Evolutionary conservation across 257 asterid species (phyloP).

Genomic region (Przewalskia tangutica): DNA sequence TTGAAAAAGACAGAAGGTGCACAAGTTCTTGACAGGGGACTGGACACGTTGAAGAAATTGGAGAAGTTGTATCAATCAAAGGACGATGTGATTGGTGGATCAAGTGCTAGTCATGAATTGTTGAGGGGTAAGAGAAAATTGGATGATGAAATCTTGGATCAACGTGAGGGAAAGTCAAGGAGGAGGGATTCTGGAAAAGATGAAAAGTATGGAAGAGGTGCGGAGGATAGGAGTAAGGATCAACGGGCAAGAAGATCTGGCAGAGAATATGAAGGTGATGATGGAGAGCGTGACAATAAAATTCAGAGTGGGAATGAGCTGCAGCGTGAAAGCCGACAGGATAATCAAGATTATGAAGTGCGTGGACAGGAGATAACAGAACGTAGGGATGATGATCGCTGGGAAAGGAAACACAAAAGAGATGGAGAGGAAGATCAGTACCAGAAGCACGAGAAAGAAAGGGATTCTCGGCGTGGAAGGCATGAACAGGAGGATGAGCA

Average conservation of each 20-base stretch:
- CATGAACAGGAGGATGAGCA: slow-evolving; percentile 21
- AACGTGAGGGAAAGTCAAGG: slow-evolving; percentile 34
- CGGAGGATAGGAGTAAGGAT: slow-evolving; percentile 18
- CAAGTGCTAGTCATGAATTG: slow-evolving; percentile 22
- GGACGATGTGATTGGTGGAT: slow-evolving; percentile 25
- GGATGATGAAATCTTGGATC: slow-evolving; percentile 23
- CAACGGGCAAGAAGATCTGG: slow-evolving; percentile 10
- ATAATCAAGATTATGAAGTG: slow-evolving; percentile 22
- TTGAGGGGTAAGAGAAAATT: slow-evolving; percentile 30
- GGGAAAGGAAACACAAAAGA: slow-evolving; percentile 42
- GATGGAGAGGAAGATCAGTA: slow-evolving; percentile 41
- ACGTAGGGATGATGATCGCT: slow-evolving; percentile 29
- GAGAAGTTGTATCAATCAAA: slow-evolving; percentile 35
- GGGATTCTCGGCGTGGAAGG: slow-evolving; percentile 17
- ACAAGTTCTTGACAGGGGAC: slow-evolving; percentile 6
- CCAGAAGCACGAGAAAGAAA: slow-evolving; percentile 26
- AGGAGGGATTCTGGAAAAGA: slow-evolving; percentile 31
- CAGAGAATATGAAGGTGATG: slow-evolving; percentile 17
- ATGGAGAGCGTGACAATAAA: slow-evolving; percentile 4
- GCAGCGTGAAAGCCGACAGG: slow-evolving; percentile 19
- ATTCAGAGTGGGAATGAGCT: slow-evolving; percentile 17
- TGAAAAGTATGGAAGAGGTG: neutral
- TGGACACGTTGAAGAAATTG: slow-evolving; percentile 34
- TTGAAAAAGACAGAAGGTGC: slow-evolving; percentile 10
- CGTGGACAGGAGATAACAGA: slow-evolving; percentile 34